Evolutionary conservation across 768 basidiomycete species (phyloP).

Genomic region (Pulveroboletus sp.): DNA sequence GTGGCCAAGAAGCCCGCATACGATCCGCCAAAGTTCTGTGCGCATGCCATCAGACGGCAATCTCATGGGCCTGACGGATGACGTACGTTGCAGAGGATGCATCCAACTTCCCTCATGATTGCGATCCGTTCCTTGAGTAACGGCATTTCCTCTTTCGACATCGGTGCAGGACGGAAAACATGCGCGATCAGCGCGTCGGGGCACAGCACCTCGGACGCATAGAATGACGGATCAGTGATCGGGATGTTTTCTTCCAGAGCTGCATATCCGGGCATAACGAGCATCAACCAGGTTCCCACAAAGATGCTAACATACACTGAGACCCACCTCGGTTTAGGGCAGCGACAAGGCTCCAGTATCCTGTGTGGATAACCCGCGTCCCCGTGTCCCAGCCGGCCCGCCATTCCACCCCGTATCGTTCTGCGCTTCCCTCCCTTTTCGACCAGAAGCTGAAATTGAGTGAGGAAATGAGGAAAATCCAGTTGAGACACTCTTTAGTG

Average conservation of each 20-base stretch:
- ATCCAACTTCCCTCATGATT: constrained; percentile 76
- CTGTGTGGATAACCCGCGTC: constrained; percentile 57
- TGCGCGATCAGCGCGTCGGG: constrained; percentile 66
- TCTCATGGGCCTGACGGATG: constrained; percentile 4
- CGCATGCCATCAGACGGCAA: constrained; percentile 3
- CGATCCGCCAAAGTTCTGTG: constrained; percentile 65
- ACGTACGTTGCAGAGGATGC: constrained; percentile 64
- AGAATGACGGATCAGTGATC: constrained; percentile 76
- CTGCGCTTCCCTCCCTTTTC: constrained; percentile 50
- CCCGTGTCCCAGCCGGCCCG: constrained; percentile 58
- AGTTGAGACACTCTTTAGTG: constrained; percentile 62
- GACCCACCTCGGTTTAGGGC: constrained; percentile 71
- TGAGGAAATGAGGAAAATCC: constrained; percentile 85
- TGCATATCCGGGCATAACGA: constrained; percentile 27
- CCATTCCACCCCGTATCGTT: constrained; percentile 80
- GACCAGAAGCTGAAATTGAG: constrained; percentile 93
- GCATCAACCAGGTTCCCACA: background rate
- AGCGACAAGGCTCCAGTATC: constrained; percentile 86
- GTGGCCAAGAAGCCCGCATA: constrained; percentile 61
- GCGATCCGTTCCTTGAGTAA: constrained; percentile 66
- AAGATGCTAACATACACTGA: too few relatives aligned
- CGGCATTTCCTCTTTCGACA: constrained; percentile 62
- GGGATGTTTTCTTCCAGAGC: constrained; percentile 75
- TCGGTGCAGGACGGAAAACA: constrained; percentile 60
- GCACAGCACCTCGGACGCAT: constrained; percentile 64